phyloP scores from a whole-genome alignment of 2,329 filamentous ascomycete genomes.

The Colletotrichum graminicola region DNA sequence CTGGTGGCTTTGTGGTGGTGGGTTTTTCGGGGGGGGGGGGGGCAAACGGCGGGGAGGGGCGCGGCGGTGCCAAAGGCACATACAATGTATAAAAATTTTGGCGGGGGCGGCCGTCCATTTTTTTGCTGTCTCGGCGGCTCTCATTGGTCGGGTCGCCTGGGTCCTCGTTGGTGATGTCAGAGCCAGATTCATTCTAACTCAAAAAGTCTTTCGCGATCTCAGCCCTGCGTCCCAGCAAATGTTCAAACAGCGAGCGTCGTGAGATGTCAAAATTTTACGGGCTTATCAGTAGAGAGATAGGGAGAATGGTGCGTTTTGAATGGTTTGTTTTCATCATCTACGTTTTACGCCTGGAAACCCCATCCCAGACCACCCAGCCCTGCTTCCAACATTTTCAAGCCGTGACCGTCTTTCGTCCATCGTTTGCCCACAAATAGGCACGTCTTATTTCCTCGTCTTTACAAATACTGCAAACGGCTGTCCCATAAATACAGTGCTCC shows the following conservation, averaged over 20 bases:
- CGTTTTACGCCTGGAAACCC: conserved; percentile 22
- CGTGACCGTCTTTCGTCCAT: conserved; percentile 1
- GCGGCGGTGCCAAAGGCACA: conserved; percentile 46
- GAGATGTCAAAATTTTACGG: background rate
- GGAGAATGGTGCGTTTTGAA: background rate
- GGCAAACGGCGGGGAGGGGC: conserved; percentile 38
- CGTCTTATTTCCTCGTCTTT: conserved; percentile 1
- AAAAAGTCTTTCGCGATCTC: conserved; percentile 2
- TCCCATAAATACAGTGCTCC: conserved; percentile 16
- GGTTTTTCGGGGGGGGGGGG: conserved; percentile 23
- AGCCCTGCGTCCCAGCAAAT: background rate
- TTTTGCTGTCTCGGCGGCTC: conserved; percentile 22
- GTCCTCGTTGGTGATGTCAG: conserved; percentile 24
- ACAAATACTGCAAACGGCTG: conserved; percentile 9
- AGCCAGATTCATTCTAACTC: conserved; percentile 8
- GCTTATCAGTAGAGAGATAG: background rate
- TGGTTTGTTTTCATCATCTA: conserved; percentile 22
- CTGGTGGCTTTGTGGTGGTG: conserved; percentile 15
- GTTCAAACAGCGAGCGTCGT: background rate
- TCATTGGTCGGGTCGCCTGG: conserved; percentile 12
- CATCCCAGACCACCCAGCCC: conserved; percentile 1
- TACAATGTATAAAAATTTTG: conserved; percentile 53
- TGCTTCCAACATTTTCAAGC: background rate
- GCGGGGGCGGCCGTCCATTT: conserved; percentile 37
- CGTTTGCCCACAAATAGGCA: conserved; percentile 23